phyloP scores from a whole-genome alignment of 2,329 filamentous ascomycete genomes.

The Beauveria australis region DNA sequence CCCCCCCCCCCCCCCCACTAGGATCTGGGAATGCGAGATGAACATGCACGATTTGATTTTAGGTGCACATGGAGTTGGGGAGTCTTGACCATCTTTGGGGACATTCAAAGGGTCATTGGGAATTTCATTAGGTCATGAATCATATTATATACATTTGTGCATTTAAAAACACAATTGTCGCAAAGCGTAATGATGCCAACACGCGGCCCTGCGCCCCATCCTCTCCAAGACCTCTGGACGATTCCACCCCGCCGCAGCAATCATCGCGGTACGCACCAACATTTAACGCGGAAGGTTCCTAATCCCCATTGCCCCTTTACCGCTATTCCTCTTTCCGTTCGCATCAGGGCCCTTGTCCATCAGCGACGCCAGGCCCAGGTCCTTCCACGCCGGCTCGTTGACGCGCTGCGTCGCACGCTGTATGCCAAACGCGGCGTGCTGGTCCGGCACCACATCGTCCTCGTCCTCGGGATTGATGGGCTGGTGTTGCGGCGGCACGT shows the following conservation, averaged over 20 bases:
- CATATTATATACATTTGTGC: neutral
- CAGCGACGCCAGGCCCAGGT: slow-evolving; percentile 63
- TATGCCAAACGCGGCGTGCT: slow-evolving; percentile 82
- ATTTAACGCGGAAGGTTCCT: slow-evolving; percentile 18
- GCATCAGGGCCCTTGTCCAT: slow-evolving; percentile 52
- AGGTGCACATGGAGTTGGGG: slow-evolving; percentile 3
- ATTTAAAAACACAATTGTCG: neutral
- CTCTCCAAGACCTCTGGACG: neutral
- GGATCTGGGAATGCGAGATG: neutral
- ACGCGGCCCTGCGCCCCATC: neutral
- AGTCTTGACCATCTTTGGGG: neutral
- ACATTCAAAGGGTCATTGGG: neutral
- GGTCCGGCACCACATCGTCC: slow-evolving; percentile 80
- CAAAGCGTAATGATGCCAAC: neutral
- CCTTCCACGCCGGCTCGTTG: slow-evolving; percentile 69
- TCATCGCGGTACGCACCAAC: neutral
- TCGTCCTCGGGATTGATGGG: slow-evolving; percentile 83
- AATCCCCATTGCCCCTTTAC: slow-evolving; percentile 11
- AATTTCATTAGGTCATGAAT: slow-evolving; percentile 2
- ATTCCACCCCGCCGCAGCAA: neutral
- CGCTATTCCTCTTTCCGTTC: slow-evolving; percentile 13
- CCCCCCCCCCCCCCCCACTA: too few species aligned
- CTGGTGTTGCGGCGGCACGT: slow-evolving; percentile 71
- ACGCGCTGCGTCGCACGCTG: slow-evolving; percentile 67
- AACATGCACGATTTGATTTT: neutral